Evolutionary conservation across 768 basidiomycete species (phyloP).

Genomic region (Leccinum variicolor): DNA sequence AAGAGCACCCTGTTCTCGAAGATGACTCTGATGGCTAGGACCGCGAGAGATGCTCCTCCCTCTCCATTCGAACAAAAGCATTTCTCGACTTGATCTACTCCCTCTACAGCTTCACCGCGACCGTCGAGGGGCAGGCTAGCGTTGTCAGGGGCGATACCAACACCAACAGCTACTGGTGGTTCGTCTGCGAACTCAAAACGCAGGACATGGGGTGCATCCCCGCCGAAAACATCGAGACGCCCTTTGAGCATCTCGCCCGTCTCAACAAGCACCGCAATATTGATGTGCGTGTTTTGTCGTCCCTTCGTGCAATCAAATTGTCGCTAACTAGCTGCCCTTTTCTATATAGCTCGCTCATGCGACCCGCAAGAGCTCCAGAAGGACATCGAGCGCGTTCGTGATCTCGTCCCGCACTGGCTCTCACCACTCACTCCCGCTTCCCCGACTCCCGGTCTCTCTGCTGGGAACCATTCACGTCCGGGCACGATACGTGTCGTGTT

Average conservation of each 20-base stretch:
- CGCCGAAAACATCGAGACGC: slow-evolving; percentile 98
- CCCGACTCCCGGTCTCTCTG: slow-evolving; percentile 38
- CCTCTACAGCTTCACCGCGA: slow-evolving; percentile 95
- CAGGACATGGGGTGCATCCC: slow-evolving; percentile 99
- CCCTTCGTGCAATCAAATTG: background rate
- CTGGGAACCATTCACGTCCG: slow-evolving; percentile 19
- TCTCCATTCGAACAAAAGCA: slow-evolving; percentile 90
- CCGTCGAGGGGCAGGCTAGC: slow-evolving; percentile 97
- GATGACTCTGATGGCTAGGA: slow-evolving; percentile 80
- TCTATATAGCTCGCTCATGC: slow-evolving; percentile 29
- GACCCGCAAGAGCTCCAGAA: slow-evolving; percentile 54
- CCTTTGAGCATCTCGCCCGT: slow-evolving; percentile 91
- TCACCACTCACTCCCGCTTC: slow-evolving; percentile 48
- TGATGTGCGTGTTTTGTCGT: slow-evolving; percentile 58
- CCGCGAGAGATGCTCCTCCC: slow-evolving; percentile 66
- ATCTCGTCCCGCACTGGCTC: slow-evolving; percentile 48
- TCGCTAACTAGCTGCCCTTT: background rate
- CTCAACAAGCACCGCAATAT: slow-evolving; percentile 97
- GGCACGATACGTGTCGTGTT: slow-evolving; percentile 63
- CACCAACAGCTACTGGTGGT: slow-evolving; percentile 99
- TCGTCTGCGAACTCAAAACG: slow-evolving; percentile 95
- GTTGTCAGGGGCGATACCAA: slow-evolving; percentile 99
- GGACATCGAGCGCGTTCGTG: slow-evolving; percentile 52
- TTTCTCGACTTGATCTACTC: slow-evolving; percentile 89
- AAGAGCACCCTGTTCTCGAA: slow-evolving; percentile 79